Percentiles rank a stretch among this genome's conserved stretches.
Conservation (phyloP, 2,329 filamentous ascomycete genomes). For the Neophaeococcomyces mojaviensis region DNA sequence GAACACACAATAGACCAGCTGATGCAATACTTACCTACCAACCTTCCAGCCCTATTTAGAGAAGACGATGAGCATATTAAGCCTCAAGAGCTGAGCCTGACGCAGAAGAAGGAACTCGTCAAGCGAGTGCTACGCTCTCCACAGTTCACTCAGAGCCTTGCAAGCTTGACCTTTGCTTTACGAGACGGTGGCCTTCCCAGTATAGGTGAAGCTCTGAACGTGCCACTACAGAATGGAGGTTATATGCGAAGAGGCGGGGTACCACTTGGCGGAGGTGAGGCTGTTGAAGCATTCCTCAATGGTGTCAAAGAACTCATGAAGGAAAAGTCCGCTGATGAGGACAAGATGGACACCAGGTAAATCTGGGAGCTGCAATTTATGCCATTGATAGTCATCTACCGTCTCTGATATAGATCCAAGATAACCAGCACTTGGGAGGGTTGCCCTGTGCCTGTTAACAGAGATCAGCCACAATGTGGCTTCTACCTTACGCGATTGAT, state of each 20-base stretch:
- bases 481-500: too few species aligned
- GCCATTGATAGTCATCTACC: too few species aligned
- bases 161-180: slow-evolving; percentile 77
- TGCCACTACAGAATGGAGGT: slow-evolving; percentile 78
- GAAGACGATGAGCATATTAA: slow-evolving; percentile 55
- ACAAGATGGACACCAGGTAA: slow-evolving; percentile 38
- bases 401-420: too few species aligned
- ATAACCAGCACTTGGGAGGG: too few species aligned
- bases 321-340: slow-evolving; percentile 25
- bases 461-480: too few species aligned
- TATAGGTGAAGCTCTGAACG: slow-evolving; percentile 74
- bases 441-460: too few species aligned
- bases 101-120: slow-evolving; percentile 73
- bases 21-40: slow-evolving; percentile 68
- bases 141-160: slow-evolving; percentile 80
- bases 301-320: slow-evolving; percentile 75
- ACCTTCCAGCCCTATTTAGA: slow-evolving; percentile 68
- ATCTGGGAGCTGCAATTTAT: too few species aligned
- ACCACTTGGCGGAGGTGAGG: slow-evolving; percentile 79
- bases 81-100: slow-evolving; percentile 63
- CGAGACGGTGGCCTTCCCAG: slow-evolving; percentile 85
- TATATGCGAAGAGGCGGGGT: slow-evolving; percentile 69
- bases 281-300: slow-evolving; percentile 83
- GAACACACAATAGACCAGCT: slow-evolving; percentile 61
- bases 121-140: slow-evolving; percentile 78